Base-by-base conservation (phyloP, 2,329 filamentous ascomycete species). In the Ceratocystis alfenasii region DNA sequence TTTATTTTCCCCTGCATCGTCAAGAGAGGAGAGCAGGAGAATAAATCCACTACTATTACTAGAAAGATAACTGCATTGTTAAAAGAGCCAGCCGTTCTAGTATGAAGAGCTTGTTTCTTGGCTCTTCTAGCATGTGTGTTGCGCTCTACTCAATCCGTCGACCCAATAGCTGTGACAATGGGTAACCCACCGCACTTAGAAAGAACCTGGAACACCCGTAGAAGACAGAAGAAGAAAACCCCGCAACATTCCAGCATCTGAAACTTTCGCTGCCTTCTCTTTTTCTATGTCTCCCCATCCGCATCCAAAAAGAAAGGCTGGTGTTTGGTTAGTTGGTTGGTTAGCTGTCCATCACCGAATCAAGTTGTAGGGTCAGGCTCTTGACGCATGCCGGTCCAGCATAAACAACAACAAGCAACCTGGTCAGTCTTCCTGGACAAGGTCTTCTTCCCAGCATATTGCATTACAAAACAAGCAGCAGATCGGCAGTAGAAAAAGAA, bases 201-300 rank as follows among this genome's bases (percentile, higher is more conserved):
- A 41, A 5, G 36, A 4, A 15, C 36, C 36, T 15, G 36, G 53
- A 57, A 28, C 10, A 33, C n/a, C 53, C 3, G 53, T 22, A 28
- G 12, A 30, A 57, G 25, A 57, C n/a, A n/a, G 4, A 57, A 30
- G 22, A 30, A 12, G 53, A 33, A 57, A 57, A 33, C 10, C 15
- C 53, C 53, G 53, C 53, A 57, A 57, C 53, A 57, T 15, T 28
- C 28, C 53, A 57, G 22, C n/a, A 50, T 50, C 48, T 50, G 48
- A 50, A 50, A 50, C 48, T 25, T 5, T 20, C 36, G 36, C 48
- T 50, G 48, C 48, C 20, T 50, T 50, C 7, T 50, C 48, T 50
- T 50, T 25, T 50, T 50, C 46, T 8, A 5, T 20, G 5, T 22
- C n/a, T 3, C 46, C 46, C 48, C 20, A 12, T 50, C 48, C 7